These are phyloP conservation scores for Marasmius oreades DNA, from an alignment of 1,284 basidiomycete species.

Conservation along the genomic window DNA sequence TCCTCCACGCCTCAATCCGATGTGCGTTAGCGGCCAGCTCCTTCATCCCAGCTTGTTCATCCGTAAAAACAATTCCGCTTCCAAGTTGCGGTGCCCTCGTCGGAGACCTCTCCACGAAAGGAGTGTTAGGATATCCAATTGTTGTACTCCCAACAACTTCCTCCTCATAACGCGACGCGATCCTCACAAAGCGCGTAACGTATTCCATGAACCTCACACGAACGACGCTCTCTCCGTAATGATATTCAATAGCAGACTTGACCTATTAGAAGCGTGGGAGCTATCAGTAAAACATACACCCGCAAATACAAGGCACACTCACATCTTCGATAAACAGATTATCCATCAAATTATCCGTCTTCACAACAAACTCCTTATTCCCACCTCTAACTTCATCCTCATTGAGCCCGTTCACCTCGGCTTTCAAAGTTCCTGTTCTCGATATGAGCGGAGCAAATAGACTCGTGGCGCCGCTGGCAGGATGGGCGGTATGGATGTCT, in stretches of 20 bases:
- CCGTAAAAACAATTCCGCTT: constrained; percentile 65
- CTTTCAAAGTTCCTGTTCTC: constrained; percentile 58
- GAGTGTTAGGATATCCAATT: constrained; percentile 55
- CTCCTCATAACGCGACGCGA: constrained; percentile 80
- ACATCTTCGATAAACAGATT: constrained; percentile 92
- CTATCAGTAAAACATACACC: not conserved
- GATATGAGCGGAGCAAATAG: constrained; percentile 36
- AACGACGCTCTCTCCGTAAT: constrained; percentile 79
- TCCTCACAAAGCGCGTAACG: constrained; percentile 66
- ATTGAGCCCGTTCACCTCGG: constrained; percentile 53
- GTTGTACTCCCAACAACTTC: constrained; percentile 60
- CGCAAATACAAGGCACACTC: constrained; percentile 28
- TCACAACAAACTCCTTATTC: constrained; percentile 45
- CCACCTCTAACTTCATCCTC: constrained; percentile 57
- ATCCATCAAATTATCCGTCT: constrained; percentile 66
- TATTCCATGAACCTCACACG: constrained; percentile 79
- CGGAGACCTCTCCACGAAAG: constrained; percentile 30
- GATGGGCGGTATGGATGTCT: constrained; percentile 66
- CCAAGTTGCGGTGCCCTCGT: constrained; percentile 47
- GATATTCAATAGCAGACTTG: constrained; percentile 63
- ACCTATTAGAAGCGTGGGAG: constrained; percentile 39
- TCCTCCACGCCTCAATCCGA: constrained; percentile 79
- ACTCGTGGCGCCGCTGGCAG: constrained; percentile 32
- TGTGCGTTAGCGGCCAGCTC: constrained; percentile 69
- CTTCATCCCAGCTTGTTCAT: constrained; percentile 52